Evolutionary conservation across 306 rosid genomes (phyloP).

Genomic region (Biancaea sappan): DNA sequence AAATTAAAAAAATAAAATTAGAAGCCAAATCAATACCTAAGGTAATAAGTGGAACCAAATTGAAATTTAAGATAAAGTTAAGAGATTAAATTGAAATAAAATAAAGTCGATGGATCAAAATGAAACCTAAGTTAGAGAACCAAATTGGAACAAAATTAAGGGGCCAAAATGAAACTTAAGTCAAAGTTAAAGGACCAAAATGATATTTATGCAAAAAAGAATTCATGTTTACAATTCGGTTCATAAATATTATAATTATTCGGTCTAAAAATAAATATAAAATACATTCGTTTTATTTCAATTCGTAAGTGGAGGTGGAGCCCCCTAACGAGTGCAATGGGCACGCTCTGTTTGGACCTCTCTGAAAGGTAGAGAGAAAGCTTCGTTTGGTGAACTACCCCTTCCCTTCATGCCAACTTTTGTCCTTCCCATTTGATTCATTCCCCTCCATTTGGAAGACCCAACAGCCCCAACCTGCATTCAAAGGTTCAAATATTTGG

Average conservation of each 20-base stretch:
- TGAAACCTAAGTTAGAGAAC: no score
- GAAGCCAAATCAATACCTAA: no score
- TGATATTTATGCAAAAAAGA: no score
- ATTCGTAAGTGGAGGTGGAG: background rate
- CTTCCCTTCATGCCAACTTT: background rate
- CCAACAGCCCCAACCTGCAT: background rate
- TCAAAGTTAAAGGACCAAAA: no score
- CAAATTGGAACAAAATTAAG: no score
- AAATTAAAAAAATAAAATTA: no score
- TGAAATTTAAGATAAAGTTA: no score
- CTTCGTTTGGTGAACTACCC: background rate
- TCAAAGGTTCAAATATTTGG: background rate
- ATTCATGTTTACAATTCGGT: no score
- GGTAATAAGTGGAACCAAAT: no score
- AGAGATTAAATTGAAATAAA: no score
- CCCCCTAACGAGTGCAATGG: background rate
- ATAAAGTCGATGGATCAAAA: no score
- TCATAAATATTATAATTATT: background rate
- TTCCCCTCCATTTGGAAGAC: constrained; percentile 1
- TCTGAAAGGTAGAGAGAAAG: background rate
- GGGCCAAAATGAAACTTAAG: no score
- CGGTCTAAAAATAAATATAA: background rate
- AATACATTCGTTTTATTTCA: background rate
- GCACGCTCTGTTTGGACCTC: background rate
- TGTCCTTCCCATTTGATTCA: background rate